A percentile compares a stretch with the other conserved stretches of the same genome.
phyloP scores from a whole-genome alignment of 306 rosid genomes.

The Cicer yamashitae region DNA sequence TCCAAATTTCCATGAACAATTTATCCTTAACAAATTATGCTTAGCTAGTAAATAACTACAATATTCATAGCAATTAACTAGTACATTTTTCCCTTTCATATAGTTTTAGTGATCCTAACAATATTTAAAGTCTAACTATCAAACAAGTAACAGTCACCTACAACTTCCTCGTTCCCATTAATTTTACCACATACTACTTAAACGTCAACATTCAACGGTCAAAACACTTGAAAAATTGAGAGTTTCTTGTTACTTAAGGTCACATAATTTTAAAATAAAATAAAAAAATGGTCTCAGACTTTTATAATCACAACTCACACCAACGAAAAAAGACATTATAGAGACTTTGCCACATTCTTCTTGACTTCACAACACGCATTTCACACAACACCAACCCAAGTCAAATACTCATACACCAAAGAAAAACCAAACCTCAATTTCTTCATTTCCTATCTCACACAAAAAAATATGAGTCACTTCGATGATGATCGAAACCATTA shows the following conservation, averaged over 20 bases:
- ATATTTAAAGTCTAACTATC: neutral
- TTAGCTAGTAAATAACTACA: too few species aligned
- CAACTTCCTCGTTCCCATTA: neutral
- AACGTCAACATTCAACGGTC: constrained; percentile 42
- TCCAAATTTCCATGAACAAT: too few species aligned
- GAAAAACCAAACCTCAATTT: neutral
- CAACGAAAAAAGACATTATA: neutral
- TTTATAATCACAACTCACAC: neutral
- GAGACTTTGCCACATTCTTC: constrained; percentile 14
- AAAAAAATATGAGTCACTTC: constrained; percentile 34
- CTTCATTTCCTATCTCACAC: neutral
- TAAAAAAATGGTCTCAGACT: neutral
- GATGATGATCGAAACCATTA: neutral
- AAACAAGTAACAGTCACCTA: constrained; percentile 5
- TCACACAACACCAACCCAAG: neutral
- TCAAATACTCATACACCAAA: neutral
- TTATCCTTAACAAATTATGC: too few species aligned
- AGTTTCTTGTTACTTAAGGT: constrained; percentile 34
- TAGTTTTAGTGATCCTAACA: neutral
- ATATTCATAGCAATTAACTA: neutral
- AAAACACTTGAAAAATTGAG: constrained; percentile 20
- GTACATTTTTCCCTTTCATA: neutral
- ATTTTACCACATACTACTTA: neutral
- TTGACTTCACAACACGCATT: constrained; percentile 20
- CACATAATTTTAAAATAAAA: neutral